A percentile compares a stretch with the other conserved stretches of the same genome.
phyloP scores from a whole-genome alignment of 345 rosid genomes.

The Citrus hindsii region DNA sequence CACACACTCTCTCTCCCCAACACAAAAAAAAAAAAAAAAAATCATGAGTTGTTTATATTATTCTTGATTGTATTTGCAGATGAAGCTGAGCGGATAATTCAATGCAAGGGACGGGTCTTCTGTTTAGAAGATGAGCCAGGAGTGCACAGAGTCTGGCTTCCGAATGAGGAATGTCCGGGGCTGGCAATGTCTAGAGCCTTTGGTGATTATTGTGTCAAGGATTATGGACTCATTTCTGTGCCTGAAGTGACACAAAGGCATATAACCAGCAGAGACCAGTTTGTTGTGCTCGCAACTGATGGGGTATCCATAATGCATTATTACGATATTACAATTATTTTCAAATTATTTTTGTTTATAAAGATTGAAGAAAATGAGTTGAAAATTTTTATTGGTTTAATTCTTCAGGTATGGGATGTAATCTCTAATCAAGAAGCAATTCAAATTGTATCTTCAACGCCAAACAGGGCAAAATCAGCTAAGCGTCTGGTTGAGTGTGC shows the following conservation, averaged over 20 bases:
- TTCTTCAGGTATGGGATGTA: constrained; percentile 84
- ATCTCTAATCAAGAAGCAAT: constrained; percentile 83
- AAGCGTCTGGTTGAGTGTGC: constrained; percentile 64
- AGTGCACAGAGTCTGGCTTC: constrained; percentile 90
- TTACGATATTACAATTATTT: not conserved
- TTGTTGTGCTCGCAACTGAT: constrained; percentile 82
- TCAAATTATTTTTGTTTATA: not conserved
- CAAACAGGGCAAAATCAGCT: constrained; percentile 63
- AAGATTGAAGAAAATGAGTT: not conserved
- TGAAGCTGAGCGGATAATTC: constrained; percentile 73
- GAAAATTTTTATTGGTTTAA: not conserved
- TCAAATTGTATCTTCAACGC: constrained; percentile 55
- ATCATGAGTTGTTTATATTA: not conserved
- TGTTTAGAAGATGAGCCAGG: constrained; percentile 83
- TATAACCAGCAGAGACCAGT: constrained; percentile 63
- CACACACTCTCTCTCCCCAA: not conserved
- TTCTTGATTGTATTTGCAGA: constrained; percentile 39
- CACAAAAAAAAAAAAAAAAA: not conserved
- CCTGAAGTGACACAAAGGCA: constrained; percentile 89
- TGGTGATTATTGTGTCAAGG: constrained; percentile 86
- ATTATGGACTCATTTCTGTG: constrained; percentile 74
- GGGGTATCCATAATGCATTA: constrained; percentile 48
- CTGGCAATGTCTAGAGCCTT: constrained; percentile 98
- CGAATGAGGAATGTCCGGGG: constrained; percentile 70
- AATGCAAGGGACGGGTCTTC: constrained; percentile 74